A percentile compares a stretch with the other conserved stretches of the same genome.
These are phyloP conservation scores for Amylostereum areolatum DNA, from an alignment of 1,284 basidiomycete species.

Conservation along the genomic window DNA sequence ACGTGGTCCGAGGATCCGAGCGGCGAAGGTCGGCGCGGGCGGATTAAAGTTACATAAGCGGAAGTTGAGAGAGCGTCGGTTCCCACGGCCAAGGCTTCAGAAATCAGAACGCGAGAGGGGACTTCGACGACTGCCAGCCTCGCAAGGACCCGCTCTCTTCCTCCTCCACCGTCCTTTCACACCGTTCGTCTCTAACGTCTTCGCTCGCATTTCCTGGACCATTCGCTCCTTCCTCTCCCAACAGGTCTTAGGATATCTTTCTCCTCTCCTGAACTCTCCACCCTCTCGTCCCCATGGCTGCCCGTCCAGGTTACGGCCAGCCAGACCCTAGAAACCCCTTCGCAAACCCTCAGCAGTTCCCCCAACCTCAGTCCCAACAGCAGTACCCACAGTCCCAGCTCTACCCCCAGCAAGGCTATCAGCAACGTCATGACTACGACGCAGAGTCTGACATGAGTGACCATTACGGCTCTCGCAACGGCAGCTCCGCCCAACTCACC, in stretches of 20 bases:
- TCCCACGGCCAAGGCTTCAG: not conserved
- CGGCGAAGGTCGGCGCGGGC: not conserved
- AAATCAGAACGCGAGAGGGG: not conserved
- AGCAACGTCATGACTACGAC: conserved; percentile 30
- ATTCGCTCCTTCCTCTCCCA: conserved; percentile 11
- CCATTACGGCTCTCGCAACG: conserved; percentile 46
- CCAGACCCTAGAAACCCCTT: conserved; percentile 30
- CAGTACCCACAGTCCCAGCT: conserved; percentile 22
- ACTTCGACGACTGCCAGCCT: not conserved
- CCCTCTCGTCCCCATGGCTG: conserved; percentile 25
- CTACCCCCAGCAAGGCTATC: conserved; percentile 25
- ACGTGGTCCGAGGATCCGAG: not conserved
- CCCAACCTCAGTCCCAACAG: conserved; percentile 23
- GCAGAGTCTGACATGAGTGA: conserved; percentile 47
- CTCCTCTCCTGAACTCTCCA: conserved; percentile 1
- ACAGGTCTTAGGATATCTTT: conserved; percentile 6
- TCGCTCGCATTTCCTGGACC: not conserved
- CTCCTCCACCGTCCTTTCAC: conserved; percentile 2
- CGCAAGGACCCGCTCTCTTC: not conserved
- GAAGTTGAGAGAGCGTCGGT: not conserved
- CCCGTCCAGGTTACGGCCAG: conserved; percentile 31
- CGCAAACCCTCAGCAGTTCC: conserved; percentile 19
- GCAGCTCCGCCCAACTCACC: conserved; percentile 51
- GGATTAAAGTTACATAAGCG: not conserved
- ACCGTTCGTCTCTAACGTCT: not conserved